Base-by-base conservation (phyloP, 768 basidiomycete species). In the Mycena maculata region DNA sequence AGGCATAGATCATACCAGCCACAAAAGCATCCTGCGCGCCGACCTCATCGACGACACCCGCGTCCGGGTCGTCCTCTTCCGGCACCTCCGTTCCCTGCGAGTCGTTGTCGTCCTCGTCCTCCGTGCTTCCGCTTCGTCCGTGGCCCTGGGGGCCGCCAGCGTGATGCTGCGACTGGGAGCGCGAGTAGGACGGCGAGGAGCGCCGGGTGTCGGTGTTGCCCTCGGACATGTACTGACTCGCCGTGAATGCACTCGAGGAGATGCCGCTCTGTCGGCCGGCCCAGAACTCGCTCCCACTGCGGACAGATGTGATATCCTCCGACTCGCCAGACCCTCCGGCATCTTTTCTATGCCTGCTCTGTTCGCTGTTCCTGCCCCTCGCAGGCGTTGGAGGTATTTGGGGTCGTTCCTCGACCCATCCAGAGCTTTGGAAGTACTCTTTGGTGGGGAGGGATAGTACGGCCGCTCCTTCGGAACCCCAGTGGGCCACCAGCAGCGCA, bases 391-490 rank as follows among this genome's bases (percentile, higher is more conserved):
- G 71, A 22, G 74, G 78, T 16, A 39, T 20, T 39, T 38, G 62
- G 15, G 67, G 50, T 33, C 72, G 78, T 36, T 87, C 85, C 63
- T 89, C 89, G 3, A 90, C 87, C 92, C 93, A 95, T 2, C 90
- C 89, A 0, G 92, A 93, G 70, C 89, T 90, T 69, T 95, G 94
- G 75, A 94, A 92, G 76, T 95, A 95, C 71, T 95, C 94, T 70
- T 86, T 86, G 0, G 93, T 94, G 0, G 93, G 94, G 9, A 95
- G 77, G 18, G 91, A 93, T 59, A 95, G 84, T 5, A 92, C 89
- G 0, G 93, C 94, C 1, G 91, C 91, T 13, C 93, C 93, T 52
- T 92, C 91, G 25, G 84, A 81, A 8, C 93, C 93, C 86, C 93
- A 94, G 72, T 94, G 83, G 3, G 90, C 92, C 27, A 95, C 85